Base-by-base conservation (phyloP, 306 rosid species). In the Pachyrhizus erosus region DNA sequence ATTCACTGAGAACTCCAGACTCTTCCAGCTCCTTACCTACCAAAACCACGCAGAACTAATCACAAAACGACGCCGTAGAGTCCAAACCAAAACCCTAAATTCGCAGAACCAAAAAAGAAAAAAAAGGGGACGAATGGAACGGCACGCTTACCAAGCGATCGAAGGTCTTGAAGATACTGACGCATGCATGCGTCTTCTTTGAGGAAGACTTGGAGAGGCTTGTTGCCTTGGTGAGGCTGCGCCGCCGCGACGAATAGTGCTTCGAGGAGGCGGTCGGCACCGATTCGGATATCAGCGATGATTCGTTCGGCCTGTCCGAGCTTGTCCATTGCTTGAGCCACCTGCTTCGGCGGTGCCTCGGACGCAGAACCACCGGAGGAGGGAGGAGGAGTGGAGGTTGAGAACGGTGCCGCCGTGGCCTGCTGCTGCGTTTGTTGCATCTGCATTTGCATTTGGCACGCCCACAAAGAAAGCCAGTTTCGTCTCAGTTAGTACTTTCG, bases 331-430 rank as follows among this genome's bases (percentile, higher is more conserved):
- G 99, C 97, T 21, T 78, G 85, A 21, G 98, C 97, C 45, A 92
- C 99, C 90, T 89, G 97, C 92, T 93, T 96, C 43, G 98, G 99
- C 71, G 97, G 98, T 46, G 96, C 99, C 87, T 93, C 99, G 45
- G 84, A 87, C 65, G 80, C 48, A 49, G 77, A 21, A 21, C 77
- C 87, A 40, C 85, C 86, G 5, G 91, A 67, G 26, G 84, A 62
- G 18, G 85, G 64, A 55, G 92, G 65, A 39, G 88, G 70, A 79
- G 70, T 84, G 69, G 90, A 74, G 55, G 54, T 83, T 66, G 89
- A 73, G 70, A 81, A 68, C 15, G 90, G 85, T 34, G 83, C 78
- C 82, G 82, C 10, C 34, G 88, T 84, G 48, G 70, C 79, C 49
- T 64, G 70, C 24, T 72, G 86, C 87, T 86, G 92, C 83, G 64